Conservation (phyloP, 306 rosid genomes). For the Canavalia gladiata region DNA sequence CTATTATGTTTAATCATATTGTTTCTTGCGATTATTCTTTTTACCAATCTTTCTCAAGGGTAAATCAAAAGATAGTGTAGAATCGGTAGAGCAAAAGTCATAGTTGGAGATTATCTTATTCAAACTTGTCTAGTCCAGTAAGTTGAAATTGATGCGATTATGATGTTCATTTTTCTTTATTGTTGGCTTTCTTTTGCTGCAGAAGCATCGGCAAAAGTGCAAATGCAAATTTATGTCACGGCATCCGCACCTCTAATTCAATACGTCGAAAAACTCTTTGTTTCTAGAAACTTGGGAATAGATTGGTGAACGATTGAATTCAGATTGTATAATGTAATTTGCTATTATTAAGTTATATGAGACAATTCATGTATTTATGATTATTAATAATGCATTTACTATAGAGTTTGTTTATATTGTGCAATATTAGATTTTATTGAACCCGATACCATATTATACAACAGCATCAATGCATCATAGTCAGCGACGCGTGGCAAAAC, state of each 20-base stretch:
- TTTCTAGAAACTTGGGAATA: slow-evolving; percentile 78
- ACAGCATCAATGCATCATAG: background rate
- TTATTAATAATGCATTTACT: slow-evolving; percentile 6
- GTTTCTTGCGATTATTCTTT: slow-evolving; percentile 30
- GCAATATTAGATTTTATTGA: background rate
- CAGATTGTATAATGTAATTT: slow-evolving; percentile 38
- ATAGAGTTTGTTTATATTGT: slow-evolving; percentile 31
- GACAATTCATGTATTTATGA: slow-evolving; percentile 30
- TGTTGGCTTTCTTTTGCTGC: slow-evolving; percentile 48
- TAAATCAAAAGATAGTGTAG: background rate
- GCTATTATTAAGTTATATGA: slow-evolving; percentile 26
- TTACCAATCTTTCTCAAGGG: background rate
- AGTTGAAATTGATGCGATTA: slow-evolving; percentile 40
- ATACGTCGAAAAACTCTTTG: slow-evolving; percentile 81
- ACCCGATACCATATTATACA: background rate
- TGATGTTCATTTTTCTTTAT: slow-evolving; percentile 3
- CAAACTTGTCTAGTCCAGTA: slow-evolving; percentile 24
- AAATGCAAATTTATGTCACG: slow-evolving; percentile 76
- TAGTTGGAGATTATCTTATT: slow-evolving; percentile 9
- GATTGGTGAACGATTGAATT: slow-evolving; percentile 76
- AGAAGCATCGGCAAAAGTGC: slow-evolving; percentile 74
- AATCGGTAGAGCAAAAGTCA: background rate
- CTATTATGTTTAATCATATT: background rate
- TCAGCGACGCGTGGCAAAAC: background rate
- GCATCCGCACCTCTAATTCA: slow-evolving; percentile 70